A percentile compares a stretch with the other conserved stretches of the same genome.
Conservation (phyloP, 2,329 filamentous ascomycete genomes). For the Microdochium nivale region DNA sequence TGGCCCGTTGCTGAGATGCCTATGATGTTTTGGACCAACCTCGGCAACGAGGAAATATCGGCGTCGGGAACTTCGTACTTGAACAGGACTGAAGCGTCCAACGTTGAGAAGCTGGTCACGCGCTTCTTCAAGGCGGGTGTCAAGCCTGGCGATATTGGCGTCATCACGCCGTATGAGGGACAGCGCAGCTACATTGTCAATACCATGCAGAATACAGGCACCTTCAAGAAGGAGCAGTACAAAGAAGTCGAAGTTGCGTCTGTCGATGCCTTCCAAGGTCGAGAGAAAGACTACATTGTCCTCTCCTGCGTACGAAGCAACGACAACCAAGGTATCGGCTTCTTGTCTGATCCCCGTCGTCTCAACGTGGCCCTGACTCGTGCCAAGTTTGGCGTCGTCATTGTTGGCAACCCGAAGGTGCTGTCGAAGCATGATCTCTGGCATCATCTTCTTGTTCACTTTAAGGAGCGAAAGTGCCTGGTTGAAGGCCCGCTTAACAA, state of each 20-base stretch:
- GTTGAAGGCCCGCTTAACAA: conserved; percentile 94
- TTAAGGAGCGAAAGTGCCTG: conserved; percentile 93
- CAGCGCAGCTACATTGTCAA: conserved; percentile 97
- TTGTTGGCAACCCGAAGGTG: conserved; percentile 95
- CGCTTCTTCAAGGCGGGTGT: conserved; percentile 98
- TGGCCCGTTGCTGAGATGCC: conserved; percentile 92
- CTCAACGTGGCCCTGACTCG: conserved; percentile 95
- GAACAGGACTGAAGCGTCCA: conserved; percentile 92
- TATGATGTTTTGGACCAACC: conserved; percentile 99
- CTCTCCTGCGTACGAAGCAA: conserved; percentile 97
- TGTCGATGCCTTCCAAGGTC: conserved; percentile 95
- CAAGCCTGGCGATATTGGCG: conserved; percentile 86
- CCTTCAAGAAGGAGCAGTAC: conserved; percentile 96
- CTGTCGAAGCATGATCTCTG: conserved; percentile 95
- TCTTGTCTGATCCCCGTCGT: conserved; percentile 93
- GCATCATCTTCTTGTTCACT: conserved; percentile 91
- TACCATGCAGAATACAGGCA: conserved; percentile 97
- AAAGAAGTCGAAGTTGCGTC: conserved; percentile 98
- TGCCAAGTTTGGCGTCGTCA: conserved; percentile 93
- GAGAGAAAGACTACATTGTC: conserved; percentile 98
- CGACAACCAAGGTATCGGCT: conserved; percentile 97
- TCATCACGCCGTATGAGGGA: conserved; percentile 97
- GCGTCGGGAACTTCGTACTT: conserved; percentile 96
- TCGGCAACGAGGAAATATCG: conserved; percentile 96
- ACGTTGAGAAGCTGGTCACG: conserved; percentile 97